phyloP scores from a whole-genome alignment of 805 yeast genomes.

The Lipomyces anomalus region DNA sequence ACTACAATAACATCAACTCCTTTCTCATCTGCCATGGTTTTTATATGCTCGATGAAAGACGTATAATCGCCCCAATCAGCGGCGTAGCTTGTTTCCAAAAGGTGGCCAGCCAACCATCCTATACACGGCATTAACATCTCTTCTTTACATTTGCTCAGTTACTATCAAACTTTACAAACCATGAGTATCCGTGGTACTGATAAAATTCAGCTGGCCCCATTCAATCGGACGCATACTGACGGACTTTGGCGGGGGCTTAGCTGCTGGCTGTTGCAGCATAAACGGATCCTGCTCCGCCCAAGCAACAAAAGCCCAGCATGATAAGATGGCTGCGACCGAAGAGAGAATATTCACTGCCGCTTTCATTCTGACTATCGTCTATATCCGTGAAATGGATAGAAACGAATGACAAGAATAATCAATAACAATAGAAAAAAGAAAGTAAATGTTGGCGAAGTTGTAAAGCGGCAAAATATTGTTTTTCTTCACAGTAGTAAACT shows the following conservation, averaged over 20 bases:
- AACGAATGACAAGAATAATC: too few species aligned
- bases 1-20: slow-evolving; percentile 64
- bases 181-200: slow-evolving; percentile 96
- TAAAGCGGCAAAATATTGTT: too few species aligned
- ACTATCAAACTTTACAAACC: slow-evolving; percentile 37
- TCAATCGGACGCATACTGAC: slow-evolving; percentile 47
- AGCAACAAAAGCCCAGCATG: neutral
- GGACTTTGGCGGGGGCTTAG: slow-evolving; percentile 34
- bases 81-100: slow-evolving; percentile 65
- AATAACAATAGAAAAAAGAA: too few species aligned
- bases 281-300: slow-evolving; percentile 7
- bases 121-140: too few species aligned
- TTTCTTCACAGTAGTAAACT: too few species aligned
- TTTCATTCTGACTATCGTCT: too few species aligned
- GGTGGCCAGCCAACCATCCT: slow-evolving; percentile 84
- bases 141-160: neutral
- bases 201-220: slow-evolving; percentile 72
- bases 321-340: neutral
- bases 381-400: too few species aligned
- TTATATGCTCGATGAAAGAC: slow-evolving; percentile 56
- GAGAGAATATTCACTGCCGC: too few species aligned
- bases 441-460: too few species aligned
- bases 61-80: slow-evolving; percentile 92
- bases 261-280: slow-evolving; percentile 31
- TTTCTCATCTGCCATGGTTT: slow-evolving; percentile 38